Base-by-base conservation (phyloP, 1,284 basidiomycete genomes). In the Naganishia cerealis region DNA sequence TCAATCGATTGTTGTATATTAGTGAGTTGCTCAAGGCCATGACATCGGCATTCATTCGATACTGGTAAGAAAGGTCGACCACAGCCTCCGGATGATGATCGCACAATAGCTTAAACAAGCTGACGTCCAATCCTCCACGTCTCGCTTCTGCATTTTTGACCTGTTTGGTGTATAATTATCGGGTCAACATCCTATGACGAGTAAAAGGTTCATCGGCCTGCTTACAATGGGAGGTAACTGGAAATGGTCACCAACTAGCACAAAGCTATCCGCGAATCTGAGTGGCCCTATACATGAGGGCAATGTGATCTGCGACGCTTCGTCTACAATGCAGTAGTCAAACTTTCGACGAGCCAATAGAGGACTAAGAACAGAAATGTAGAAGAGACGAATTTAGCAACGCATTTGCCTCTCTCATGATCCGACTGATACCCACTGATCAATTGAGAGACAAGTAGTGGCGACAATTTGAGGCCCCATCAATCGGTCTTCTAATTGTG, bases 241-340 rank as follows among this genome's bases (percentile, higher is more conserved):
- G 81, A 90, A 92, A 79, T 98, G 95, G 78, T 99, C 95, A 2
- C 95, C 95, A 12, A 99, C 94, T 9, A 99, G 87, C 0, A 99
- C 87, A 72, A 98, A 99, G 62, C 85, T 91, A 57, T 93, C 86
- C 3, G 94, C 92, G 73, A 89, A 92, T 0, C 94, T 87, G 7
- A 99, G 82, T 0, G 96, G 95, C 0, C 96, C 95, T 0, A 99
- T 83, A 75, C 93, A 97, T 0, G 94, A 94, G 0, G 96, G 96
- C 2, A 99, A 80, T 0, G 95, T 97, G 71, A 99, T 94, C 78
- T 99, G 96, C 0, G 94, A 97, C 0, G 95, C 96, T 78, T 99
- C 96, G 73, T 99, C 96, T 15, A 99, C 89, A 69, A 99, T 97
- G 81, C 95, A 99, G 75, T 94, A 95, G 78, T 99, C 94, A 75